Conservation (phyloP, 2,329 filamentous ascomycete species). For the Aspergillus fischeri region DNA sequence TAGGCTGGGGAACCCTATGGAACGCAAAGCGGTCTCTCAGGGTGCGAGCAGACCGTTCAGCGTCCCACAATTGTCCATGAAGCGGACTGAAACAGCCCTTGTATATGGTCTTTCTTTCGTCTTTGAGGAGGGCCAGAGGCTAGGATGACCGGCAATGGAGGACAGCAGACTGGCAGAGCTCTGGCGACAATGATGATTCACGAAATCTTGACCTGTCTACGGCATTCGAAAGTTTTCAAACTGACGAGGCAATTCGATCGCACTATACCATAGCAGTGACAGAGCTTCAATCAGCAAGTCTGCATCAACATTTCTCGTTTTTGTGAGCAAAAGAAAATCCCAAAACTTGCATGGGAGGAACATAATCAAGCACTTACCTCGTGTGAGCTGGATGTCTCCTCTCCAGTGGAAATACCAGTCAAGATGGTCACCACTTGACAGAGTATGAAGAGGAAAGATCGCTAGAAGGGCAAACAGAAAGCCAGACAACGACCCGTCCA, state of each 20-base stretch:
- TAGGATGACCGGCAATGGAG: background rate
- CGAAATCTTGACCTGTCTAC: background rate
- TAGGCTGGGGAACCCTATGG: slow-evolving; percentile 48
- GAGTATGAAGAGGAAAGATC: background rate
- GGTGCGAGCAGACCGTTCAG: slow-evolving; percentile 46
- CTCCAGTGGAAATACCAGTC: background rate
- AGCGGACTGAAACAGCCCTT: slow-evolving; percentile 19
- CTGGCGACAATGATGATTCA: background rate
- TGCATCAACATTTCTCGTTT: background rate
- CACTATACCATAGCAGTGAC: background rate
- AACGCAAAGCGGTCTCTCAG: slow-evolving; percentile 51
- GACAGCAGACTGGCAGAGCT: background rate
- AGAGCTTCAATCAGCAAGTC: background rate
- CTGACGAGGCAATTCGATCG: background rate
- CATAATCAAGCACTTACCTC: background rate
- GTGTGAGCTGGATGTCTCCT: background rate
- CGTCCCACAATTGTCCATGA: slow-evolving; percentile 48
- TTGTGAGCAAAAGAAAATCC: background rate
- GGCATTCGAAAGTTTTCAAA: background rate
- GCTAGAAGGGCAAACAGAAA: background rate
- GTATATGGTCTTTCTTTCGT: background rate
- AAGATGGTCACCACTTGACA: background rate
- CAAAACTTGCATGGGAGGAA: background rate
- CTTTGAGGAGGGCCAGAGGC: background rate
- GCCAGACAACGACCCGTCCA: background rate